Evolutionary conservation across 768 basidiomycete species (phyloP).

Genomic region (Favolaschia claudopus): DNA sequence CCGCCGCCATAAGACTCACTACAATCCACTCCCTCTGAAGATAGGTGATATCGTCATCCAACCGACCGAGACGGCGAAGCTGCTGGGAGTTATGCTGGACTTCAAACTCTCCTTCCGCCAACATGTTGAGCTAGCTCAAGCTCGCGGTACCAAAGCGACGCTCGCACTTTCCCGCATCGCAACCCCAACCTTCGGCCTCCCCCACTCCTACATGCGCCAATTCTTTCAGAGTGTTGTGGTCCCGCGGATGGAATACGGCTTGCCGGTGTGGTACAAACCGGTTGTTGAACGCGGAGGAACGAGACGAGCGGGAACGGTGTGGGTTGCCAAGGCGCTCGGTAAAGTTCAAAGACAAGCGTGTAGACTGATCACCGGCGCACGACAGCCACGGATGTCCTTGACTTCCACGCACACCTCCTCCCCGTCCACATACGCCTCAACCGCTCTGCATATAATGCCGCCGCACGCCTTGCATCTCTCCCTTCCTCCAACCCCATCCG

Average conservation of each 20-base stretch:
- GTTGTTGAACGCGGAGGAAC: too few relatives aligned
- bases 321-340: too few relatives aligned
- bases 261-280: not conserved
- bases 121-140: too few relatives aligned
- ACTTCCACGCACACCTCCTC: constrained; percentile 18
- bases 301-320: not conserved
- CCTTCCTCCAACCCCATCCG: not conserved
- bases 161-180: too few relatives aligned
- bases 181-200: not conserved
- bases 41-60: too few relatives aligned
- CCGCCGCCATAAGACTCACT: not conserved
- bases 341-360: not conserved
- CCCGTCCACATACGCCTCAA: constrained; percentile 14
- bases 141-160: too few relatives aligned
- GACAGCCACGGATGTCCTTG: constrained; percentile 15
- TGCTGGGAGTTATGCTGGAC: too few relatives aligned
- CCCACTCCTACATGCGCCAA: not conserved
- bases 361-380: constrained; percentile 13
- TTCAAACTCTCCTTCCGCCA: too few relatives aligned
- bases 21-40: not conserved
- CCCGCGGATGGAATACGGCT: not conserved
- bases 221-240: not conserved
- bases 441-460: not conserved
- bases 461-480: not conserved
- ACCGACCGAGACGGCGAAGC: too few relatives aligned